Base-by-base conservation (phyloP, 2,329 filamentous ascomycete genomes). In the Colletotrichum lindemuthianum region DNA sequence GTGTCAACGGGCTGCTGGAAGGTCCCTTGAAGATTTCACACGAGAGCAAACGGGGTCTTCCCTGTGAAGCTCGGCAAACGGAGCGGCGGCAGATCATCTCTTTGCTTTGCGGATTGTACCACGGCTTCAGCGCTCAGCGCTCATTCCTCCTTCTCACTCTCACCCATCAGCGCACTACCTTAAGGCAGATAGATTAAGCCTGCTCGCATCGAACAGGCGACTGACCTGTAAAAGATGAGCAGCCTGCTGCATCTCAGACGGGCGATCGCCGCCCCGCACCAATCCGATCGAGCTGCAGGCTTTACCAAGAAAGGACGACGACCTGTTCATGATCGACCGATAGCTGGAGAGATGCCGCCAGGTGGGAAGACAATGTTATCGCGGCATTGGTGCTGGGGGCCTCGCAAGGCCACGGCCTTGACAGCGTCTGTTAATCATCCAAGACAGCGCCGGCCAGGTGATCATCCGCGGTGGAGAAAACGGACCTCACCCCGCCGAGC, bases 401-500 rank as follows among this genome's bases (percentile, higher is more conserved):
- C 49, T 60, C 56, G 45, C 61, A 60, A 47, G 61, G 57, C 58
- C 24, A 56, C 55, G 24, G 61, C 39, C 56, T 64, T 51, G 45
- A 55, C 39, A 55, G 11, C 33, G 55, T 39, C 50, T 60, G 57
- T 52, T 56, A 65, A 65, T 41, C 49, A 52, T 53, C 33, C 61
- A 51, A 52, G 32, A 51, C 61, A 51, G 65, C 61, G 50, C 65
- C 60, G 56, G 44, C 51, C 65, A 67, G 65, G 57, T 67, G 61
- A 67, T 67, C 65, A 67, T 66, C 65, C 61, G 65, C 53, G 13
- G 52, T 67, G 65, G 63, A 50, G 48, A 64, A 63, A 45, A 53
- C 63, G 54, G 63, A 63, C 48, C 59, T 53, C 33, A 60, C 41
- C 59, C 61, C 61, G 50, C 58, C 41, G 34, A 24, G 51, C 41